Evolutionary conservation across 108 stramenopile genomes (phyloP), one percentile per base, ranked within the genome.

Genomic region (Fragilaria radians): DNA sequence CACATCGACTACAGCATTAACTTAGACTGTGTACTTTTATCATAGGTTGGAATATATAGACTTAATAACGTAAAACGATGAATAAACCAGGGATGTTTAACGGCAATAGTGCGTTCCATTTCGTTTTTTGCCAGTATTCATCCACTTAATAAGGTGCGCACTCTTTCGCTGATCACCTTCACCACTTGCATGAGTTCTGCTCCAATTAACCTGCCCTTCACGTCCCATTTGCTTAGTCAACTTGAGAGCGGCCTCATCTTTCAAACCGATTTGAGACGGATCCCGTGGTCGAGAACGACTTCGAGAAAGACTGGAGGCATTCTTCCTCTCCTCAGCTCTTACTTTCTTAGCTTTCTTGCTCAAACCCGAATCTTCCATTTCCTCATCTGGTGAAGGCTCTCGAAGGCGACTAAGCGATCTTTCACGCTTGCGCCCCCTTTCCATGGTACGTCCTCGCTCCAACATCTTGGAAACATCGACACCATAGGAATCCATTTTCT

Each of bases 81-180:
- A 14, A 7, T 11, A 14, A 14, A 14, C 36, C 7, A 11, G 36
- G 14, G 36, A 42, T 42, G 36, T 52, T 58, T 77, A 79, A 28
- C 81, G 71, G 57, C 68, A 70, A 57, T 79, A 73, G 60, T 88
- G 86, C n/a, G 92, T 93, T 46, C 92, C 92, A 61, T 81, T 89
- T 57, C 92, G 67, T 62, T 93, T 93, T 74, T 93, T 93, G 42
- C 92, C 92, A 5, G 92, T 93, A 71, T 93, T 93, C 82, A 85
- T 86, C 92, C 92, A 93, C 57, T 88, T 86, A 22, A 93, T 86
- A 59, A 93, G 65, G 61, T 93, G 92, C 46, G 88, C 92, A 17
- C 66, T 64, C 83, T 93, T 93, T 36, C 80, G 84, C 1, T 89
- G 83, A 70, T 93, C 92, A 46, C 92, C 92, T 51, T 93, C 92